These are phyloP conservation scores for Metarhizium humberi DNA, from an alignment of 2,329 filamentous ascomycete genomes.

Conservation along the genomic window DNA sequence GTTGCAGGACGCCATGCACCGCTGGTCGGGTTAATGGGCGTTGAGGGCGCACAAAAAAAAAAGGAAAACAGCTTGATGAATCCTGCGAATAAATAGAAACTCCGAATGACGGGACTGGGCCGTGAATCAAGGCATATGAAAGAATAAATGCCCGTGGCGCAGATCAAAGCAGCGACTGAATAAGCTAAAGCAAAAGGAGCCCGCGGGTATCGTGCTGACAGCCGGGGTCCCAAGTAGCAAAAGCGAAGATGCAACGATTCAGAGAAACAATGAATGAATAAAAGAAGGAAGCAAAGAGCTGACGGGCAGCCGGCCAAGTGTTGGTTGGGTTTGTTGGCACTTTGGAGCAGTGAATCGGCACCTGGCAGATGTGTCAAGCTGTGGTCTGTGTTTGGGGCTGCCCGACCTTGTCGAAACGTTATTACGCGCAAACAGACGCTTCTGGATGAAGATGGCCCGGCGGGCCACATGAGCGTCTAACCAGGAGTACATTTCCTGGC, in stretches of 20 bases:
- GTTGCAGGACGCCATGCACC: not conserved
- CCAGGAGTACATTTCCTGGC: too few relatives aligned
- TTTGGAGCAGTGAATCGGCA: constrained; percentile 2
- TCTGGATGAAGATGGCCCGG: not conserved
- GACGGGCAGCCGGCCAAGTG: constrained; percentile 1
- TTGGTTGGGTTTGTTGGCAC: constrained; percentile 2
- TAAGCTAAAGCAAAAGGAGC: not conserved
- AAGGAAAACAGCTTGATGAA: not conserved
- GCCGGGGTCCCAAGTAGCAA: not conserved
- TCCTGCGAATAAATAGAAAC: not conserved
- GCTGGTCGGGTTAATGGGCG: not conserved
- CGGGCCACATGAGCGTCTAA: too few relatives aligned
- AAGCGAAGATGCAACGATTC: not conserved
- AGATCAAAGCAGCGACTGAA: not conserved
- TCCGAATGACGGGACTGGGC: not conserved
- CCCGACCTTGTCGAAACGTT: not conserved
- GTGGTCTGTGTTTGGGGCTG: constrained; percentile 4
- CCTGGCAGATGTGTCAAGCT: constrained; percentile 2
- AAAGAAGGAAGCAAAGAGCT: not conserved
- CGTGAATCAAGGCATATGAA: not conserved
- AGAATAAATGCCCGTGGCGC: not conserved
- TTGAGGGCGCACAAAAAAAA: not conserved
- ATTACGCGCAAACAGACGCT: not conserved
- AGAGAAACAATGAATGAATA: not conserved
- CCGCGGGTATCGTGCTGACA: not conserved